These are phyloP conservation scores for Solanum sitiens DNA, from an alignment of 257 asterid genomes.

Conservation along the genomic window DNA sequence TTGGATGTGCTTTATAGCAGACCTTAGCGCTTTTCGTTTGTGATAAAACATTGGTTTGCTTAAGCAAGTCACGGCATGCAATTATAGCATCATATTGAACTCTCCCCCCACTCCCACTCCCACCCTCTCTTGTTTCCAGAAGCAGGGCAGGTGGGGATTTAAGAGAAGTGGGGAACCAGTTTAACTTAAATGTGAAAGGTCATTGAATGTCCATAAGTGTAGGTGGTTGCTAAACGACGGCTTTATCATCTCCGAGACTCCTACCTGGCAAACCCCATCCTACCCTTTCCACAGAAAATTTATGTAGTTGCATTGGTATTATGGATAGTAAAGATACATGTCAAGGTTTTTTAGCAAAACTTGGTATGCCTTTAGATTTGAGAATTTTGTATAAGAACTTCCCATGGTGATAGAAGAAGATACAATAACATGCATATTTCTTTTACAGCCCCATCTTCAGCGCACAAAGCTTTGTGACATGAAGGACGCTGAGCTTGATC, in stretches of 20 bases:
- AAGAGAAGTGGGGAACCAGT: not conserved
- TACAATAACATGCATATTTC: not conserved
- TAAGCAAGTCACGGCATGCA: not conserved
- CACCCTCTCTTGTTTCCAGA: not conserved
- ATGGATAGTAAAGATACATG: not conserved
- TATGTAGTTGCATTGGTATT: not conserved
- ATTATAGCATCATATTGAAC: not conserved
- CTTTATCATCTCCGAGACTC: not conserved
- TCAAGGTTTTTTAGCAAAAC: not conserved
- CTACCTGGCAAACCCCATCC: not conserved
- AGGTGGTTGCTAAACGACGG: not conserved
- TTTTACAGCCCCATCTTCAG: constrained; percentile 86
- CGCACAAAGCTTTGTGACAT: constrained; percentile 95
- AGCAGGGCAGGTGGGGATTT: not conserved
- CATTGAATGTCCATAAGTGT: not conserved
- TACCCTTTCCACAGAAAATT: not conserved
- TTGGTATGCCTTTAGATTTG: not conserved
- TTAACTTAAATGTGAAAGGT: not conserved
- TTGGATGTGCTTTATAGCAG: not conserved
- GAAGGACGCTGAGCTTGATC: constrained; percentile 86
- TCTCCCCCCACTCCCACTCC: not conserved
- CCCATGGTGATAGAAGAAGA: not conserved
- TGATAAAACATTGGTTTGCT: not conserved
- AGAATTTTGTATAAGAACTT: not conserved
- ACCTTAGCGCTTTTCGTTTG: not conserved